Conservation (phyloP, 2,329 filamentous ascomycete genomes). For the Pyricularia sp. region DNA sequence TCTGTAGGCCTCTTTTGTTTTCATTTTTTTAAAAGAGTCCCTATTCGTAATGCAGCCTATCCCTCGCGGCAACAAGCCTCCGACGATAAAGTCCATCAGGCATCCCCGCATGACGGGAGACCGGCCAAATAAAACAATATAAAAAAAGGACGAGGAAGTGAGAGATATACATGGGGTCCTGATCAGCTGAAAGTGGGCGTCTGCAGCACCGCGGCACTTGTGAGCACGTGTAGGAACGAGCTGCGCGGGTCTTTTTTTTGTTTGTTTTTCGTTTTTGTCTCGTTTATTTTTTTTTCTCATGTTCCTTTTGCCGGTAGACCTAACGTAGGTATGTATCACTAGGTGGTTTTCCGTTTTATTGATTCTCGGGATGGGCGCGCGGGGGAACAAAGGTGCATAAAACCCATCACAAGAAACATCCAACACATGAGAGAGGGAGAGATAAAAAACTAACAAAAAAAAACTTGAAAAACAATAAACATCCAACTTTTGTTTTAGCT, state of each 20-base stretch:
- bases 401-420: background rate
- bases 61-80: background rate
- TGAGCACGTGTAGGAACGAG: background rate
- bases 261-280: background rate
- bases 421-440: conserved; percentile 1
- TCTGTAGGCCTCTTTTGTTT: too few relatives aligned
- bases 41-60: background rate
- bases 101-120: background rate
- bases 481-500: background rate
- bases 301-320: too few relatives aligned
- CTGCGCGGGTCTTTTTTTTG: background rate
- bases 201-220: background rate
- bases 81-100: background rate
- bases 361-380: background rate
- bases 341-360: background rate
- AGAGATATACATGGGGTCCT: background rate
- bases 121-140: too few relatives aligned
- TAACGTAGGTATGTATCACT: too few relatives aligned
- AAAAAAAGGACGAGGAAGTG: background rate
- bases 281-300: background rate
- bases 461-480: background rate
- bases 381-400: background rate
- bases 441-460: background rate
- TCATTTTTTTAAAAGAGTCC: too few relatives aligned
- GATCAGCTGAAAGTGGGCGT: background rate